These are phyloP conservation scores for Pterulicium gracile DNA, from an alignment of 1,284 basidiomycete species.

Conservation along the genomic window DNA sequence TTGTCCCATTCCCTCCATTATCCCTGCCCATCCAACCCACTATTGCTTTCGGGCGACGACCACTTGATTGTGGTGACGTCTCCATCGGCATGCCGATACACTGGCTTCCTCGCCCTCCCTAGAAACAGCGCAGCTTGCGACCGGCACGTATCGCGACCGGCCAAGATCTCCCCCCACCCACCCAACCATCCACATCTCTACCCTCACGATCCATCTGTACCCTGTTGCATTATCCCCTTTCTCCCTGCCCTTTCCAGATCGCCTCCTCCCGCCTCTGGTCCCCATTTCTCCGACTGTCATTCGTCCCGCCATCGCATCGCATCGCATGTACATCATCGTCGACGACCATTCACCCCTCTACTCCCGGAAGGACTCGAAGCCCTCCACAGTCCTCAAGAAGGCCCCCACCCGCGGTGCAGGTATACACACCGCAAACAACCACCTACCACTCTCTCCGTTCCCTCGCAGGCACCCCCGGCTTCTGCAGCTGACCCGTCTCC, in stretches of 20 bases:
- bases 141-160: neutral
- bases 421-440: neutral
- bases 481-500: neutral
- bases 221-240: neutral
- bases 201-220: slow-evolving; percentile 1
- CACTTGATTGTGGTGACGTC: slow-evolving; percentile 66
- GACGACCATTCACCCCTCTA: too few species aligned
- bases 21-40: slow-evolving; percentile 41
- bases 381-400: neutral
- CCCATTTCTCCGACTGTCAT: too few species aligned
- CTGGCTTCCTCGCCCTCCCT: slow-evolving; percentile 32
- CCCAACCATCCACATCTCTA: neutral
- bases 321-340: too few species aligned
- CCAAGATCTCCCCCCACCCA: neutral
- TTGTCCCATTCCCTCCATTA: slow-evolving; percentile 27
- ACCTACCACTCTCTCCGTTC: neutral
- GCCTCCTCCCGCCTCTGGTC: neutral
- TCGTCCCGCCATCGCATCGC: too few species aligned
- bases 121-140: neutral
- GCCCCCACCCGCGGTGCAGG: neutral
- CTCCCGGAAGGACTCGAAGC: neutral
- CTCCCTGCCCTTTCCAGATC: neutral
- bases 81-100: slow-evolving; percentile 58
- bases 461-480: neutral
- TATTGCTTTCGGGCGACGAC: slow-evolving; percentile 54